Evolutionary conservation across 768 basidiomycete species (phyloP), one percentile per base, ranked within the genome.

Genomic region (Phylloporus arenicola): DNA sequence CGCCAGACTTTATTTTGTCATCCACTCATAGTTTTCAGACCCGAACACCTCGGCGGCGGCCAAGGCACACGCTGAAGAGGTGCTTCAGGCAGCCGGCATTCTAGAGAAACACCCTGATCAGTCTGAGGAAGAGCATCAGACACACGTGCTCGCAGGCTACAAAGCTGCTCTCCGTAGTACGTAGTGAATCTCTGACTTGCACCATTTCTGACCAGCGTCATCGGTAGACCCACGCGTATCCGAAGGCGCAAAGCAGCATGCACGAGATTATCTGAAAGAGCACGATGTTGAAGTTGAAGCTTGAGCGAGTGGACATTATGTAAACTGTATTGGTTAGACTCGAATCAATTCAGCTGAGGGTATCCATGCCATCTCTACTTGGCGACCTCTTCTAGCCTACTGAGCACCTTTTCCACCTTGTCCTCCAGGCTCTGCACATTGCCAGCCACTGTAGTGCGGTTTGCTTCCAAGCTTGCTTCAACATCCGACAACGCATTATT

Each of bases 341-440:
- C n/a, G 27, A 8, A 14, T 42, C 12, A 0, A 42, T 39, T 31
- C 13, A 3, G 40, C n/a, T n/a, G n/a, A n/a, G 41, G 54, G 52
- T 50, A 48, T 58, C 33, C 25, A 24, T n/a, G 27, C 30, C n/a
- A 17, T 27, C 12, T 47, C 44, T 54, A 57, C 27, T 56, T 52
- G 20, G 68, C 40, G 16, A 75, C 56, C 12, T 64, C 68, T 22
- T 72, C 75, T 49, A 83, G 49, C 52, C 77, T 70, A 45, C 50
- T 68, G 45, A 76, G 65, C 29, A 86, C 58, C 4, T 64, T 70
- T 13, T 76, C 75, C 46, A 83, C 76, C 52, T 81, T 71, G 25
- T 70, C 69, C 52, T 91, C 87, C 2, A 96, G 72, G 16, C 83
- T 82, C 3, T 72, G 67, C 24, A 92, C 83, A 60, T 97, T 94